phyloP scores from a whole-genome alignment of 345 rosid genomes.

The Crucihimalaya himalaica region DNA sequence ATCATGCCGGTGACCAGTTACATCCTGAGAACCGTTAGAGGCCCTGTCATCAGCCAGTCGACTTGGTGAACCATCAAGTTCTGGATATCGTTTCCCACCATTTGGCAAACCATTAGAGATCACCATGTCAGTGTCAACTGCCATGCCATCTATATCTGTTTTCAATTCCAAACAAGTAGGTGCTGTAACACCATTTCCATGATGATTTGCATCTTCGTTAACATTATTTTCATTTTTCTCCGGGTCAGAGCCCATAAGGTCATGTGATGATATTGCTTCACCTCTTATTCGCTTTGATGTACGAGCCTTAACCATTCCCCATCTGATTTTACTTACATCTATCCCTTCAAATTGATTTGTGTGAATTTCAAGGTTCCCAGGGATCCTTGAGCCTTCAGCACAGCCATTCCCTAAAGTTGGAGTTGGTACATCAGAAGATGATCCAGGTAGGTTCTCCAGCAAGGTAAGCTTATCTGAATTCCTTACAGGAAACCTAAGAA shows the following conservation, averaged over 20 bases:
- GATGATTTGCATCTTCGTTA: slow-evolving; percentile 40
- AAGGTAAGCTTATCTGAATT: slow-evolving; percentile 52
- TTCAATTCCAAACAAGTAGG: slow-evolving; percentile 34
- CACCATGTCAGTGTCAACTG: slow-evolving; percentile 34
- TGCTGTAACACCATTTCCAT: slow-evolving; percentile 36
- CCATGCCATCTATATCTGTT: slow-evolving; percentile 25
- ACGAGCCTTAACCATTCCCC: slow-evolving; percentile 91
- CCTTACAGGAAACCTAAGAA: slow-evolving; percentile 71
- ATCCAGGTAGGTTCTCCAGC: slow-evolving; percentile 46
- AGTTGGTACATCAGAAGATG: slow-evolving; percentile 48
- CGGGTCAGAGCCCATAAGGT: slow-evolving; percentile 39
- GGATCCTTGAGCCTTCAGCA: slow-evolving; percentile 36
- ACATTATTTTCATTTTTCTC: slow-evolving; percentile 41
- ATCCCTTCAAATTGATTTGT: slow-evolving; percentile 47
- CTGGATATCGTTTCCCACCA: slow-evolving; percentile 38
- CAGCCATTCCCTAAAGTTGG: slow-evolving; percentile 40
- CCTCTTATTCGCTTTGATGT: slow-evolving; percentile 67
- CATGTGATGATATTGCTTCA: slow-evolving; percentile 47
- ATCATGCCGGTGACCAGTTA: slow-evolving; percentile 42
- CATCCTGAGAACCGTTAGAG: slow-evolving; percentile 36
- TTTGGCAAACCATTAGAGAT: slow-evolving; percentile 41
- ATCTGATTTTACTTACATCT: slow-evolving; percentile 61
- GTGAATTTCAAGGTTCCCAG: slow-evolving; percentile 42
- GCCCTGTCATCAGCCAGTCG: slow-evolving; percentile 34
- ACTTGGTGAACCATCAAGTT: slow-evolving; percentile 45